A percentile compares a stretch with the other conserved stretches of the same genome.
Evolutionary conservation across 306 rosid species (phyloP).

Genomic region (Citrullus amarus): DNA sequence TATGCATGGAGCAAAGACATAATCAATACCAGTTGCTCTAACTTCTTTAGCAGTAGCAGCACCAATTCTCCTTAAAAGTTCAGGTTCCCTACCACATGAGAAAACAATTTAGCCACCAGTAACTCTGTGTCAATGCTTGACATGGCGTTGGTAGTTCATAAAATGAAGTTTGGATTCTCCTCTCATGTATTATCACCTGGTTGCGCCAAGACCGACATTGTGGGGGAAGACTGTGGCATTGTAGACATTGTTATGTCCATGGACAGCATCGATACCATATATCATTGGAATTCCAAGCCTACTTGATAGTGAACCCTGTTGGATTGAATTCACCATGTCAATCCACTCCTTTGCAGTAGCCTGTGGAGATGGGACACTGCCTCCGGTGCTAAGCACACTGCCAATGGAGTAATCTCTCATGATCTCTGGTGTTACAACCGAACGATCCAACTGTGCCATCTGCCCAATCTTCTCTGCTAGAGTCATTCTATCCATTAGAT

Average conservation of each 20-base stretch:
- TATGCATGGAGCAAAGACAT: constrained; percentile 12
- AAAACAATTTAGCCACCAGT: neutral
- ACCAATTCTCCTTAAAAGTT: constrained; percentile 9
- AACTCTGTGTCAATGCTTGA: neutral
- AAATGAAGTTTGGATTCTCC: neutral
- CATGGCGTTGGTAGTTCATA: neutral
- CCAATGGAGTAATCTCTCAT: constrained; percentile 11
- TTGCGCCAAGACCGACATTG: neutral
- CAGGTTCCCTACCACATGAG: constrained; percentile 2
- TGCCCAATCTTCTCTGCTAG: constrained; percentile 4
- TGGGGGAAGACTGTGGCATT: constrained; percentile 3
- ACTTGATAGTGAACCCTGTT: constrained; percentile 1
- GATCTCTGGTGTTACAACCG: neutral
- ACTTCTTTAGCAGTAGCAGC: constrained; percentile 12
- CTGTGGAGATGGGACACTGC: neutral
- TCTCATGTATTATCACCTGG: neutral
- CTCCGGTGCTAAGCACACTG: constrained; percentile 7
- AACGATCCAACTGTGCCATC: constrained; percentile 2
- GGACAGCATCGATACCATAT: constrained; percentile 10
- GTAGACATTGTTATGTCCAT: neutral
- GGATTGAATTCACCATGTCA: constrained; percentile 1
- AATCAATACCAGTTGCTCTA: constrained; percentile 9
- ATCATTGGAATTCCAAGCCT: constrained; percentile 10
- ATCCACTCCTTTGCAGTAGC: constrained; percentile 7
- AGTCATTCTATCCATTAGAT: constrained; percentile 1